phyloP scores from a whole-genome alignment of 2,329 filamentous ascomycete genomes.

The Dactylellina haptotyla region DNA sequence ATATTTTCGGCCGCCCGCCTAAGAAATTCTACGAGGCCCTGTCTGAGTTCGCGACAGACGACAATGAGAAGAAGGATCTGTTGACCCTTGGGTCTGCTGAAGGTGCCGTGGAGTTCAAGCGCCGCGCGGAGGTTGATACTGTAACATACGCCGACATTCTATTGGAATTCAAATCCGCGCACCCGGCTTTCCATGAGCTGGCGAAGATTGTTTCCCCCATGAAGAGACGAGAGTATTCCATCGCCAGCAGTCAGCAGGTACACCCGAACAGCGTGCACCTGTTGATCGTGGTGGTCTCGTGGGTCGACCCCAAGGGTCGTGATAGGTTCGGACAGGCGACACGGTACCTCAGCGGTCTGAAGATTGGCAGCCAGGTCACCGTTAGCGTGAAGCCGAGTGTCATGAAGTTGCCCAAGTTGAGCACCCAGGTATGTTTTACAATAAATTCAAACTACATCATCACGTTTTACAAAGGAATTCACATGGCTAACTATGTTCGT shows the following conservation, averaged over 20 bases:
- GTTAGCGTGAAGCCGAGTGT: conserved; percentile 97
- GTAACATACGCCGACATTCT: conserved; percentile 90
- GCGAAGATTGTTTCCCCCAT: conserved; percentile 86
- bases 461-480: background rate
- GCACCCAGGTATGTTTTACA: conserved; percentile 70
- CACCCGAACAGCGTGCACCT: conserved; percentile 88
- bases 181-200: conserved; percentile 87
- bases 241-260: conserved; percentile 95
- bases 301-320: conserved; percentile 87
- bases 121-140: conserved; percentile 87
- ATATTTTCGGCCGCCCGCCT: conserved; percentile 94
- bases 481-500: background rate
- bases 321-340: conserved; percentile 93
- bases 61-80: conserved; percentile 82
- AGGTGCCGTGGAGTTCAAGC: conserved; percentile 90
- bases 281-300: conserved; percentile 97
- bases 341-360: conserved; percentile 82
- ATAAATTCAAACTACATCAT: background rate
- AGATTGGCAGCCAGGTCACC: conserved; percentile 80
- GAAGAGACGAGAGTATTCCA: conserved; percentile 99
- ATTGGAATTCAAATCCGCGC: conserved; percentile 87
- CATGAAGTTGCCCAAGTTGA: conserved; percentile 93
- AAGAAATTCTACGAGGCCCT: conserved; percentile 98
- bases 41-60: conserved; percentile 83
- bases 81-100: conserved; percentile 78